Conservation (phyloP, 208 protist species). For the Entamoeba dispar region DNA sequence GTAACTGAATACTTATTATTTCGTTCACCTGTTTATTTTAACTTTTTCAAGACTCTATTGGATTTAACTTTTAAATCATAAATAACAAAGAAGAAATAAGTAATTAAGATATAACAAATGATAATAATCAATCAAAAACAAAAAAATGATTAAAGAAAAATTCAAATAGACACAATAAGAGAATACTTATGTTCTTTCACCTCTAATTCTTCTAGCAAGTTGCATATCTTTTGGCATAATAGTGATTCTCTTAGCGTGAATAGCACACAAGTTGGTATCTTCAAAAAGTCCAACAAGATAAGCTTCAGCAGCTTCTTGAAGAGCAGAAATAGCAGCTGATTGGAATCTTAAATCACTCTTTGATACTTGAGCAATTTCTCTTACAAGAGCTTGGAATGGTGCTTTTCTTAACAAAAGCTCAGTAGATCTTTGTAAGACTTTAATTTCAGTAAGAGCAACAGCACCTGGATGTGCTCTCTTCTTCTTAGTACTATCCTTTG, state of each 20-base stretch:
- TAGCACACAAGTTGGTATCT: slow-evolving; percentile 59
- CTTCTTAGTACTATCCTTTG: neutral
- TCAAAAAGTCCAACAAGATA: slow-evolving; percentile 65
- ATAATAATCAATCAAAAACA: too few relatives aligned
- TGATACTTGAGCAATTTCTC: neutral
- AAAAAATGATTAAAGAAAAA: too few relatives aligned
- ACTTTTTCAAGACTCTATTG: too few relatives aligned
- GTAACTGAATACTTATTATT: too few relatives aligned
- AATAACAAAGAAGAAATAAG: too few relatives aligned
- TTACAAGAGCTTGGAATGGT: neutral
- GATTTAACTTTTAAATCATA: too few relatives aligned
- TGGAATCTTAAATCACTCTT: neutral
- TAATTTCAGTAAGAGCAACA: neutral
- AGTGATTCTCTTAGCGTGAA: slow-evolving; percentile 56
- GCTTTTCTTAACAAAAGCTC: neutral
- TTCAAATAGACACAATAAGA: too few relatives aligned
- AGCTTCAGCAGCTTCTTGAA: slow-evolving; percentile 62
- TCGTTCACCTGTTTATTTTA: too few relatives aligned
- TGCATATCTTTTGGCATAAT: slow-evolving; percentile 51
- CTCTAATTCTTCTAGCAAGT: slow-evolving; percentile 27
- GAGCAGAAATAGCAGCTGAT: neutral
- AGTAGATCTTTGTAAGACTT: slow-evolving; percentile 1
- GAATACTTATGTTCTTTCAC: neutral
- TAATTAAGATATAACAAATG: too few relatives aligned
- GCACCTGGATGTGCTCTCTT: neutral